Base-by-base conservation (phyloP, 129 eudicot genomes). In the Silybum marianum region DNA sequence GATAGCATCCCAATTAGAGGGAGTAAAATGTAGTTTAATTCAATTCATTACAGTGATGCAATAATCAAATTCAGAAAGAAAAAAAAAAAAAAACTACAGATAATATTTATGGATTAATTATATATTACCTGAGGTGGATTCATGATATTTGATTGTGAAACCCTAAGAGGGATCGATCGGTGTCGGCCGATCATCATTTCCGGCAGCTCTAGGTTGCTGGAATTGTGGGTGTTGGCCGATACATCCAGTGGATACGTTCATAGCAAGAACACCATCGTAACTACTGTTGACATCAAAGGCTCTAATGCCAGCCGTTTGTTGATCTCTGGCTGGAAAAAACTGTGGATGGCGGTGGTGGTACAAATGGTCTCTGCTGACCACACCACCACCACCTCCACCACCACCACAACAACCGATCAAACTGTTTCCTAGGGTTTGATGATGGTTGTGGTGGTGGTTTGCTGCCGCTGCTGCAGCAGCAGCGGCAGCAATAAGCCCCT, bases 101-200 rank as follows among this genome's bases (percentile, higher is more conserved):
- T 44, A 72, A 40, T 36, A 78, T 62, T 78, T 78, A 78, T 62
- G 69, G 22, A 58, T 32, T 40, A 48, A 51, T 73, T 9, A 32
- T 32, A 32, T 32, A 83, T 83, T 77, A 83, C 83, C 86, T 58
- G 66, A 58, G 66, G n/a, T 58, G 21, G 66, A 6, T 54, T 54
- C 22, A 16, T n/a, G n/a, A n/a, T 54, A 6, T 72, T 9, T 40
- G 13, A 40, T 32, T 32, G 36, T 25, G 46, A 25, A 71, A 75
- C 78, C 83, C 87, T 77, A 92, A 90, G 90, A 88, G 10, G 94
- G 97, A 71, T 92, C 93, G 24, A 90, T 83, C 3, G 90, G 84
- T 24, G 92, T 86, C 9, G 88, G 85, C 72, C 91, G 81, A 73
- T 88, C 94, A 22, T 88, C 91, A 0, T 84, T 87, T 13, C 84